phyloP scores from a whole-genome alignment of 306 rosid genomes.

The Cicer bijugum region DNA sequence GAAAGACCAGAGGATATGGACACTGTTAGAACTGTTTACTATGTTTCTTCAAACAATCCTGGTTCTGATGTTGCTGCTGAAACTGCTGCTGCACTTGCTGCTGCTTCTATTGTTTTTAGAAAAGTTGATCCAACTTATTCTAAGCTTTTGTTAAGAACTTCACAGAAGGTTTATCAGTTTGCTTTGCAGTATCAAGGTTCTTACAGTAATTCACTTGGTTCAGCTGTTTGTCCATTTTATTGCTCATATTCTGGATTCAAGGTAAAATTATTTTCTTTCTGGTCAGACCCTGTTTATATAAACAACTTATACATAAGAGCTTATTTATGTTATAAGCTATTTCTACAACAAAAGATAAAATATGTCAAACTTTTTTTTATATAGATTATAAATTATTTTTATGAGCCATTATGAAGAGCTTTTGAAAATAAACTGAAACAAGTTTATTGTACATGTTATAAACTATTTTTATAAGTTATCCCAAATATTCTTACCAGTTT shows the following conservation, averaged over 20 bases:
- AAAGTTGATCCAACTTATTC: conserved; percentile 73
- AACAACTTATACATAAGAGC: too few relatives aligned
- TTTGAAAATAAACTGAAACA: too few relatives aligned
- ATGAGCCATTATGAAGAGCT: too few relatives aligned
- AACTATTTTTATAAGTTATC: too few relatives aligned
- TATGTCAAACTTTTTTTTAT: too few relatives aligned
- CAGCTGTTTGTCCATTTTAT: conserved; percentile 90
- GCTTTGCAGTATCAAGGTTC: conserved; percentile 74
- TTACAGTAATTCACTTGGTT: conserved; percentile 81
- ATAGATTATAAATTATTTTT: too few relatives aligned
- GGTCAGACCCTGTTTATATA: too few relatives aligned
- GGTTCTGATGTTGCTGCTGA: conserved; percentile 96
- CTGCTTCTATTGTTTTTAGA: conserved; percentile 81
- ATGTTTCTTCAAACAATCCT: conserved; percentile 65
- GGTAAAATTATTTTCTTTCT: conserved; percentile 46
- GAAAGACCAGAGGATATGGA: conserved; percentile 96
- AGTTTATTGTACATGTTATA: too few relatives aligned
- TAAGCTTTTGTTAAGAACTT: conserved; percentile 55
- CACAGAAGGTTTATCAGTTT: conserved; percentile 72
- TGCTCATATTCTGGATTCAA: conserved; percentile 94
- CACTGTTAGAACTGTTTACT: conserved; percentile 64
- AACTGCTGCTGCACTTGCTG: conserved; percentile 87
- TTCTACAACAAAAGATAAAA: too few relatives aligned
- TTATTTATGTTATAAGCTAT: too few relatives aligned
- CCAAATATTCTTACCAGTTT: too few relatives aligned